Evolutionary conservation across 371 early-diverging fungal species (phyloP).

Genomic region (Umbelopsis sp.): DNA sequence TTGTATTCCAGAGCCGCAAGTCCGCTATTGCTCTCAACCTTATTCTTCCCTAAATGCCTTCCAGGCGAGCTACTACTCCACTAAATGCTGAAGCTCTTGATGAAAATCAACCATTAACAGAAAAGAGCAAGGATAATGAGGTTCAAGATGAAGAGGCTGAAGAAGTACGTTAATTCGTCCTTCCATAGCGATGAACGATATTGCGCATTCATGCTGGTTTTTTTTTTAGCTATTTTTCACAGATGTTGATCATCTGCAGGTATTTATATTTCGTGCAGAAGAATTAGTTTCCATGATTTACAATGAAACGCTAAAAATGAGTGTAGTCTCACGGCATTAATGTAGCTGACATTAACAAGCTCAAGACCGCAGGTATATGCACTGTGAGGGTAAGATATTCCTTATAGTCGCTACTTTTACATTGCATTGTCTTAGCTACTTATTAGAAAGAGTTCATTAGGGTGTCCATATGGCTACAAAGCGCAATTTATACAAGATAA

Average conservation of each 20-base stretch:
- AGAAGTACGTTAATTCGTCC: background rate
- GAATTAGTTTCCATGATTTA: background rate
- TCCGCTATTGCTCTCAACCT: background rate
- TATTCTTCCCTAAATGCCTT: background rate
- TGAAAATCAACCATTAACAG: background rate
- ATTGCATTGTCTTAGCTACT: background rate
- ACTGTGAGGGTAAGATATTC: slow-evolving; percentile 61
- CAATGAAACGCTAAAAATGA: background rate
- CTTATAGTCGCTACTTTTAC: background rate
- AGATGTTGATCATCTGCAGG: slow-evolving; percentile 6
- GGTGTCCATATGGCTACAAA: slow-evolving; percentile 85
- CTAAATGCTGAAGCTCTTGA: background rate
- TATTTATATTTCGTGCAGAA: background rate
- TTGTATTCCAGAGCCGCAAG: background rate
- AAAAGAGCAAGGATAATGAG: background rate
- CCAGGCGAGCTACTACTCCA: slow-evolving; percentile 4
- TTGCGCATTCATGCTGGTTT: background rate
- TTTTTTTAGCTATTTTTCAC: background rate
- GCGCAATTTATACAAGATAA: slow-evolving; percentile 69
- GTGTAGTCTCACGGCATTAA: slow-evolving; percentile 68
- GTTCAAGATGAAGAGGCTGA: background rate
- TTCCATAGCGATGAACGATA: background rate
- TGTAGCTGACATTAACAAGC: slow-evolving; percentile 79
- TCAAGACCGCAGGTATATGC: slow-evolving; percentile 81
- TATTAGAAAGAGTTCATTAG: slow-evolving; percentile 33